Percentiles rank a stretch among this genome's conserved stretches.
phyloP scores from a whole-genome alignment of 2,329 filamentous ascomycete genomes.

The Exophiala sp. region DNA sequence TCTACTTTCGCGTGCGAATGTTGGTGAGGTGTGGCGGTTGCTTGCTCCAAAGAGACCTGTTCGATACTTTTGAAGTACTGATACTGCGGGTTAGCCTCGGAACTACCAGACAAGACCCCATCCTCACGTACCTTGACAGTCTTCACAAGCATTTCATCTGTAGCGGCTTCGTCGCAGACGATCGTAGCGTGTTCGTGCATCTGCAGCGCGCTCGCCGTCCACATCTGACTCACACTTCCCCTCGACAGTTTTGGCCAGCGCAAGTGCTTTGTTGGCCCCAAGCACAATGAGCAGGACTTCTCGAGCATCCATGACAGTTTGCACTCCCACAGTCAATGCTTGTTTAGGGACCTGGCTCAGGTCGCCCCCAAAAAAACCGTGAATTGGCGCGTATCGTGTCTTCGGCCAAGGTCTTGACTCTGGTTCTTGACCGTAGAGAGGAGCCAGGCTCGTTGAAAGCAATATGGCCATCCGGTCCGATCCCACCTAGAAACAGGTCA shows the following conservation, averaged over 20 bases:
- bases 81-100: neutral
- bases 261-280: constrained; percentile 72
- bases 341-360: constrained; percentile 68
- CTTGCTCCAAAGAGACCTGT: constrained; percentile 47
- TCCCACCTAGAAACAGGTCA: constrained; percentile 77
- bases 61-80: constrained; percentile 69
- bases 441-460: constrained; percentile 88
- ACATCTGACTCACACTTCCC: constrained; percentile 84
- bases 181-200: constrained; percentile 75
- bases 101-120: neutral
- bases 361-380: constrained; percentile 73
- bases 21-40: constrained; percentile 16
- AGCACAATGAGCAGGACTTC: constrained; percentile 80
- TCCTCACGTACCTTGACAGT: constrained; percentile 49
- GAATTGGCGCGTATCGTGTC: constrained; percentile 83
- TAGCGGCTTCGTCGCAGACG: constrained; percentile 75
- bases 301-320: constrained; percentile 72
- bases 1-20: constrained; percentile 12
- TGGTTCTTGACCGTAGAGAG: constrained; percentile 67
- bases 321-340: constrained; percentile 77
- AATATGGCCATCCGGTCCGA: constrained; percentile 80
- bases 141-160: constrained; percentile 66
- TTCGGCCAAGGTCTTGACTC: constrained; percentile 80
- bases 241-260: constrained; percentile 73
- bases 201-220: constrained; percentile 76